Base-by-base conservation (phyloP, 331 rosid genomes). In the Pyracantha coccinea region DNA sequence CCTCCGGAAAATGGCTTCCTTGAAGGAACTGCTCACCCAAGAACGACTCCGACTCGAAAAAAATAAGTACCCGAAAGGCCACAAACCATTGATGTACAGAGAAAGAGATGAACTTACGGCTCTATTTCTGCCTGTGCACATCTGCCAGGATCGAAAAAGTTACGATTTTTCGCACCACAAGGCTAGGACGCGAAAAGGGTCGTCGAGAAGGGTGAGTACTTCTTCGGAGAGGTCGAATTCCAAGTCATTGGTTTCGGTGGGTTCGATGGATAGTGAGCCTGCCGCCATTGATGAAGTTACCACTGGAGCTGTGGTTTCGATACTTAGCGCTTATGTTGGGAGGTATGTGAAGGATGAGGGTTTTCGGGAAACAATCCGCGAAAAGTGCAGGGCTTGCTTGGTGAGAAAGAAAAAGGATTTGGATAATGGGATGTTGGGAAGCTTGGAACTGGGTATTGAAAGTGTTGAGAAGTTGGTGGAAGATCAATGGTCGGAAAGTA, bases 301-400 rank as follows among this genome's bases (percentile, higher is more conserved):
- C 21, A 85, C 83, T 23, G 77, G 80, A 77, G 92, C 97, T 54
- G 89, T 89, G 76, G 79, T 91, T 80, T 64, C 85, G 33, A 84
- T 93, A 4, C 90, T 91, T 31, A 78, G 91, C 58, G 96, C 92
- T 5, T 89, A 89, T 38, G 75, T 84, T 15, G 97, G 87, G 33
- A 83, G 88, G 71, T 93, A 85, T 41, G 55, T 77, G 45, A 83
- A 85, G 27, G 92, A 93, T 50, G 87, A 68, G 47, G 44, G 7
- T 66, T 89, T 93, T 82, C 82, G 89, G 65, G 85, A 74, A 76
- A 77, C 25, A 12, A 35, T 89, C 8, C 58, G 80, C 8, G 85
- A 79, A 2, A 93, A 88, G 73, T 91, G 96, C 59, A 73, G 20
- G 44, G 69, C 85, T 45, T 91, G 87, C 65, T 80, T 90, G 85